Evolutionary conservation across 1,139 yeast species (phyloP).

Genomic region (Hanseniaspora gamundiae): DNA sequence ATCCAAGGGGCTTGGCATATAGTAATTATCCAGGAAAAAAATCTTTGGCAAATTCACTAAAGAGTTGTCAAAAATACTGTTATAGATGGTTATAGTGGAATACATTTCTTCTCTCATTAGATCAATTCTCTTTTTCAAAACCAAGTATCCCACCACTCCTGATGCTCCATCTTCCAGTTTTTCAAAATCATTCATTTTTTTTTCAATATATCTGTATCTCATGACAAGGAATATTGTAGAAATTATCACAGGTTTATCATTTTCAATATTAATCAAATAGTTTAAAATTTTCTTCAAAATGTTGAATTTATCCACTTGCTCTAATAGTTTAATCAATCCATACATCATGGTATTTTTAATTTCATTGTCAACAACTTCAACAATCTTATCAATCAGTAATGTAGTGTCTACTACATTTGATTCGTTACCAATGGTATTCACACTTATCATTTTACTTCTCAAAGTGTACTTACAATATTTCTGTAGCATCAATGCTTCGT

Average conservation of each 20-base stretch:
- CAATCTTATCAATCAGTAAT: slow-evolving; percentile 2
- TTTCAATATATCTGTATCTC: slow-evolving; percentile 46
- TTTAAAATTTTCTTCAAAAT: slow-evolving; percentile 68
- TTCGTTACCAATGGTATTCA: neutral
- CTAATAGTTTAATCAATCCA: slow-evolving; percentile 54
- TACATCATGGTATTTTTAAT: slow-evolving; percentile 47
- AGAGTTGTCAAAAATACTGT: slow-evolving; percentile 15
- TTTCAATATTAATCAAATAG: slow-evolving; percentile 53
- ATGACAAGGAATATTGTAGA: slow-evolving; percentile 38
- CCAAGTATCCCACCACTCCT: slow-evolving; percentile 40
- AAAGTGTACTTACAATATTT: slow-evolving; percentile 4
- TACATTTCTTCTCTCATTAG: slow-evolving; percentile 53
- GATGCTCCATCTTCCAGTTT: slow-evolving; percentile 28
- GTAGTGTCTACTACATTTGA: slow-evolving; percentile 1
- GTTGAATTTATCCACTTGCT: slow-evolving; percentile 68
- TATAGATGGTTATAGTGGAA: slow-evolving; percentile 19
- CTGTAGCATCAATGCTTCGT: slow-evolving; percentile 51
- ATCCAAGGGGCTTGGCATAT: slow-evolving; percentile 6
- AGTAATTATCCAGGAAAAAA: slow-evolving; percentile 1
- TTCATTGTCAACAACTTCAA: slow-evolving; percentile 40
- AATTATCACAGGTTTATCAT: slow-evolving; percentile 21
- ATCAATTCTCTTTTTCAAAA: slow-evolving; percentile 69
- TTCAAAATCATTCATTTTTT: slow-evolving; percentile 38
- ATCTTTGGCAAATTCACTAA: slow-evolving; percentile 6
- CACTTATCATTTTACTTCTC: slow-evolving; percentile 19